Percentiles rank a stretch among this genome's conserved stretches.
These are phyloP conservation scores for Yamadazyma conglobata DNA, from an alignment of 1,139 yeast genomes.

Conservation along the genomic window DNA sequence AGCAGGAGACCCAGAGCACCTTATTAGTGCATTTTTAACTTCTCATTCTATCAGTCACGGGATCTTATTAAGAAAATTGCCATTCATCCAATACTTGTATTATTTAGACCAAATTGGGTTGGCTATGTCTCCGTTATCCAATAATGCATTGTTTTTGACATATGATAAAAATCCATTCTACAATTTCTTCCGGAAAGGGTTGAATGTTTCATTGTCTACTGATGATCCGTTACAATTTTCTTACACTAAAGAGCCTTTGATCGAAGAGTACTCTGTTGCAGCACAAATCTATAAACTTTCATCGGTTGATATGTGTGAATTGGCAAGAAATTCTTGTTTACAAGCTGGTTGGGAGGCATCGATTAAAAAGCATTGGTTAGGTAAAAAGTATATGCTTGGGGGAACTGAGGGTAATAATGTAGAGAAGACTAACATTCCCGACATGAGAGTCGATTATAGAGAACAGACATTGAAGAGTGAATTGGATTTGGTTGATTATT, in stretches of 20 bases:
- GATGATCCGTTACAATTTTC: conserved; percentile 76
- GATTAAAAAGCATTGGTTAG: conserved; percentile 90
- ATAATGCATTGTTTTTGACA: conserved; percentile 91
- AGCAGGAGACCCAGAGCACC: conserved; percentile 98
- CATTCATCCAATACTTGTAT: conserved; percentile 89
- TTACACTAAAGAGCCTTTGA: conserved; percentile 95
- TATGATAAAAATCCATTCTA: conserved; percentile 95
- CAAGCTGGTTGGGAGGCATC: conserved; percentile 91
- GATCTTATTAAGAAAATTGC: conserved; percentile 84
- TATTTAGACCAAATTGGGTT: conserved; percentile 93
- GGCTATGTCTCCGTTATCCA: conserved; percentile 98
- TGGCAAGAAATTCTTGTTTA: conserved; percentile 74
- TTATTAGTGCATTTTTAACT: conserved; percentile 83
- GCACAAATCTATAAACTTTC: conserved; percentile 94
- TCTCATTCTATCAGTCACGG: conserved; percentile 96
- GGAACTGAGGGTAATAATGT: conserved; percentile 83
- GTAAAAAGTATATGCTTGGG: conserved; percentile 55
- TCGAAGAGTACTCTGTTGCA: conserved; percentile 96
- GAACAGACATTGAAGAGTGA: conserved; percentile 79
- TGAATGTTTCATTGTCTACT: conserved; percentile 89
- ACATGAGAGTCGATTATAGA: conserved; percentile 77
- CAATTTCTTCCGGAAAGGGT: conserved; percentile 83
- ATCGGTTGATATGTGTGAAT: conserved; percentile 96
- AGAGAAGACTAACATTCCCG: conserved; percentile 93
- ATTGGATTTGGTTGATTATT: conserved; percentile 63